These are phyloP conservation scores for Geopyxis carbonaria DNA, from an alignment of 495 filamentous ascomycete species.

Conservation along the genomic window DNA sequence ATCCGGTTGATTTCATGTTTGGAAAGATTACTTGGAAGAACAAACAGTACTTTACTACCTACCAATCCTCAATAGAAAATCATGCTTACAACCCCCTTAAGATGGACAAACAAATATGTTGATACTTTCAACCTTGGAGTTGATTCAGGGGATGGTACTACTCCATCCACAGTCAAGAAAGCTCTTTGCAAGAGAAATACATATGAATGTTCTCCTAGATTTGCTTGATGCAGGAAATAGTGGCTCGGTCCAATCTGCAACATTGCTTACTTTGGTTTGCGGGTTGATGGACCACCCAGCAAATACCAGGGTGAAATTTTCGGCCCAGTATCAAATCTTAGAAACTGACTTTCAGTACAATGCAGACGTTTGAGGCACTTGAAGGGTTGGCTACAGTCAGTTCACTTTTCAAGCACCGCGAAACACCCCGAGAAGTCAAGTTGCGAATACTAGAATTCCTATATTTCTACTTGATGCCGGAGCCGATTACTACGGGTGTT, in stretches of 20 bases:
- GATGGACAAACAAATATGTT: slow-evolving; percentile 74
- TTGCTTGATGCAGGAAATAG: slow-evolving; percentile 86
- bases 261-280: slow-evolving; percentile 75
- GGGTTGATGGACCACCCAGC: slow-evolving; percentile 65
- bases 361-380: slow-evolving; percentile 62
- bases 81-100: slow-evolving; percentile 9
- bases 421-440: slow-evolving; percentile 73
- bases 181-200: slow-evolving; percentile 72
- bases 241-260: slow-evolving; percentile 75
- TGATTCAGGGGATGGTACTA: slow-evolving; percentile 78
- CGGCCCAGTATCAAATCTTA: neutral
- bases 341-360: slow-evolving; percentile 4
- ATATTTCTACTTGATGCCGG: slow-evolving; percentile 96
- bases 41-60: slow-evolving; percentile 33
- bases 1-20: slow-evolving; percentile 73
- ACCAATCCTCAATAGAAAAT: neutral
- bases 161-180: slow-evolving; percentile 83
- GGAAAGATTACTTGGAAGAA: slow-evolving; percentile 68
- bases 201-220: slow-evolving; percentile 93
- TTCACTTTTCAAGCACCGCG: slow-evolving; percentile 70
- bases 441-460: slow-evolving; percentile 86
- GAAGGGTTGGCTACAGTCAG: slow-evolving; percentile 90
- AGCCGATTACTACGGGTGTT: slow-evolving; percentile 34
- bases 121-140: slow-evolving; percentile 71
- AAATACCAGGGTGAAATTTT: slow-evolving; percentile 46